Conservation (phyloP, 2,329 filamentous ascomycete genomes). For the Cladosporium oxysporum region DNA sequence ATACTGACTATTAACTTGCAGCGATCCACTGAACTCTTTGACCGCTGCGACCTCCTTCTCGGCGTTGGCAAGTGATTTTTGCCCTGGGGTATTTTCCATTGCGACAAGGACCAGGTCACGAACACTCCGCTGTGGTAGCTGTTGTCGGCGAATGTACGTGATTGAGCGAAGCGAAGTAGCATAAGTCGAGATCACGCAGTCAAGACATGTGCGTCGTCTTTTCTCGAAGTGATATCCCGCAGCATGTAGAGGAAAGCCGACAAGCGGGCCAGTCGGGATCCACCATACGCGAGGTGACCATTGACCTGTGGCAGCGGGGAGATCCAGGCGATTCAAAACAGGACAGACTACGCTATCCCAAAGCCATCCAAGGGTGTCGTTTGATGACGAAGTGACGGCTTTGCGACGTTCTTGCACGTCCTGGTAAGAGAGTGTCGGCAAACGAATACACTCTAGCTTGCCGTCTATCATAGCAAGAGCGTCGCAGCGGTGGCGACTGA, state of each 20-base stretch:
- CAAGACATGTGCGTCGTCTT: background rate
- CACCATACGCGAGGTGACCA: background rate
- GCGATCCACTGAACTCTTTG: background rate
- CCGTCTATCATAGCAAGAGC: background rate
- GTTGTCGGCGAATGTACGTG: background rate
- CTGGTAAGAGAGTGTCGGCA: background rate
- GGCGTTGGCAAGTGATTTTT: background rate
- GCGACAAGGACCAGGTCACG: background rate
- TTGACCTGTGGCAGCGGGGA: background rate
- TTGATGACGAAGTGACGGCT: background rate
- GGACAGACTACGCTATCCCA: background rate
- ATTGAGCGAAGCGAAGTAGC: background rate
- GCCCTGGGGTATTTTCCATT: background rate
- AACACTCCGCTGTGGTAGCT: background rate
- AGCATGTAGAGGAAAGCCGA: background rate
- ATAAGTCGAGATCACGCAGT: background rate
- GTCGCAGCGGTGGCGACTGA: background rate
- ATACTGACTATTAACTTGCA: background rate
- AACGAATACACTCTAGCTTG: background rate
- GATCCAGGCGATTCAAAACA: background rate
- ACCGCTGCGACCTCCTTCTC: background rate
- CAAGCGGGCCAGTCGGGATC: background rate
- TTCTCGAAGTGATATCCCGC: background rate
- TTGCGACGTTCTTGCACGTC: background rate
- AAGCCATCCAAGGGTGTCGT: background rate